Percentiles rank a stretch among this genome's conserved stretches.
Evolutionary conservation across 2,329 filamentous ascomycete genomes (phyloP).

Genomic region (Ceratocystis albifundus): DNA sequence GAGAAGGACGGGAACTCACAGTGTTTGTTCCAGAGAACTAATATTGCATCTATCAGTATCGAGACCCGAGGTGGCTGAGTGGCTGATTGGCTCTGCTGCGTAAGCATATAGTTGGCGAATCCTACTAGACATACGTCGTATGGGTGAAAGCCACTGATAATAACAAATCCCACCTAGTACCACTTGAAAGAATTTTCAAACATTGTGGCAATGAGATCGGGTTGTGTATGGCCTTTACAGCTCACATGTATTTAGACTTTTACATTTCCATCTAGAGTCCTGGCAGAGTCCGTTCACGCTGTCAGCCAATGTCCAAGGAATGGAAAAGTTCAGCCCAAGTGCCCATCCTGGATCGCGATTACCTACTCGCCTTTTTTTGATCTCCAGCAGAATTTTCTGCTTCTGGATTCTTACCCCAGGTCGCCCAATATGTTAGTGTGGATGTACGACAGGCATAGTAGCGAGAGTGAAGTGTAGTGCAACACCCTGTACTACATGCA

Average conservation of each 20-base stretch:
- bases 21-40: background rate
- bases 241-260: background rate
- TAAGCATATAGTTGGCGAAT: background rate
- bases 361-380: background rate
- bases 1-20: background rate
- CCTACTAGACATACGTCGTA: background rate
- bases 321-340: background rate
- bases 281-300: background rate
- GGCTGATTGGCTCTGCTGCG: background rate
- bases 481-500: conserved; percentile 7
- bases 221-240: background rate
- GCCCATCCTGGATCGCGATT: background rate
- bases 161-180: background rate
- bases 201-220: background rate
- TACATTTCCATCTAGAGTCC: background rate
- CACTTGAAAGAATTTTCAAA: background rate
- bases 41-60: background rate
- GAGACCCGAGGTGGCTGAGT: background rate
- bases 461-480: conserved; percentile 7
- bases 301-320: background rate
- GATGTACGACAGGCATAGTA: conserved; percentile 12
- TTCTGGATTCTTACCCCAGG: background rate
- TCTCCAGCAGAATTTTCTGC: background rate
- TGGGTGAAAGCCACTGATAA: background rate
- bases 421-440: background rate